Evolutionary conservation across 129 eudicot genomes (phyloP).

Genomic region (Artemisia argyi): DNA sequence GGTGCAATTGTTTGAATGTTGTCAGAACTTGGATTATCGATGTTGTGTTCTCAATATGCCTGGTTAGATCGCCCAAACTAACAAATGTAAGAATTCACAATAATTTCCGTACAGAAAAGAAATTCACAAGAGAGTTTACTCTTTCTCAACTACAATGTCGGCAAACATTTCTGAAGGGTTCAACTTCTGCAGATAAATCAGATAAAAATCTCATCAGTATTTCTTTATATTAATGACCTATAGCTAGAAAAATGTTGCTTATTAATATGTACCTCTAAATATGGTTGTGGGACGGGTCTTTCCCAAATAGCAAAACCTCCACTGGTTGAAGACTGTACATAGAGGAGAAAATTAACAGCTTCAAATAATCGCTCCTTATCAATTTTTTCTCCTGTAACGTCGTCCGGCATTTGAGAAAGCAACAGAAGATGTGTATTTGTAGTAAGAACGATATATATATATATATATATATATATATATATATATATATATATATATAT

Average conservation of each 20-base stretch:
- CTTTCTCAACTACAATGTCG: constrained; percentile 13
- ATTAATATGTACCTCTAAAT: constrained; percentile 45
- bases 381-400: constrained; percentile 47
- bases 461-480: no score
- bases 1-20: constrained; percentile 50
- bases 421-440: constrained; percentile 10
- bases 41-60: constrained; percentile 61
- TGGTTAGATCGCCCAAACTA: neutral
- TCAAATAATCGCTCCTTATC: constrained; percentile 48
- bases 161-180: constrained; percentile 5
- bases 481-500: no score
- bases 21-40: constrained; percentile 55
- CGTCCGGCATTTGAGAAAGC: constrained; percentile 55
- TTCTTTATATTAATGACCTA: no score
- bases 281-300: constrained; percentile 56
- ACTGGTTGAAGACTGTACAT: constrained; percentile 45
- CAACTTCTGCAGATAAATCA: neutral
- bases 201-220: neutral
- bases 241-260: neutral
- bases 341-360: constrained; percentile 50
- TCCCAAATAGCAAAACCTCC: constrained; percentile 83
- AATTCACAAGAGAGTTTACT: neutral
- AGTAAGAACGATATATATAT: neutral
- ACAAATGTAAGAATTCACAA: neutral
- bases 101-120: neutral